phyloP scores from a whole-genome alignment of 495 filamentous ascomycete species.

The Neurospora discreta region DNA sequence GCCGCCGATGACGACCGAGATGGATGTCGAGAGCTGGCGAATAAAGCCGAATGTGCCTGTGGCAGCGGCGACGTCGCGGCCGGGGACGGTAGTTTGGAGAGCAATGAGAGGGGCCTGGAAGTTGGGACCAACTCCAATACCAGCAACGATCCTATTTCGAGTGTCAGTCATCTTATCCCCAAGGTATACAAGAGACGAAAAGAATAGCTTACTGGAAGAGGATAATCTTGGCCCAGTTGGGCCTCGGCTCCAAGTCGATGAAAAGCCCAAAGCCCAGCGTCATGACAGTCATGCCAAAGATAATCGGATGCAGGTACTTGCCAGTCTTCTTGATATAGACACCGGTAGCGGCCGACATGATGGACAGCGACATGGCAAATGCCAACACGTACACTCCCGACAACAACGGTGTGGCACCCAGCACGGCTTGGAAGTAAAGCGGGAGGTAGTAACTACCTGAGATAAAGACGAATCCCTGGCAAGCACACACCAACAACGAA shows the following conservation, averaged over 20 bases:
- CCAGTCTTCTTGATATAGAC: slow-evolving; percentile 66
- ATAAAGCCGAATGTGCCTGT: slow-evolving; percentile 68
- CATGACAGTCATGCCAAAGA: slow-evolving; percentile 44
- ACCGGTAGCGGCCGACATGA: slow-evolving; percentile 53
- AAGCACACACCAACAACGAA: slow-evolving; percentile 45
- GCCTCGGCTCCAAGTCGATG: slow-evolving; percentile 40
- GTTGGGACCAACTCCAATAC: slow-evolving; percentile 53
- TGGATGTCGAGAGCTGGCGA: slow-evolving; percentile 57
- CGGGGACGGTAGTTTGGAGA: slow-evolving; percentile 57
- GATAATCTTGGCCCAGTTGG: slow-evolving; percentile 49
- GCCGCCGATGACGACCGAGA: slow-evolving; percentile 67
- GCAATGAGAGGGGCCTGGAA: slow-evolving; percentile 74
- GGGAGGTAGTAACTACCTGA: slow-evolving; percentile 64
- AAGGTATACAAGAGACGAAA: not conserved
- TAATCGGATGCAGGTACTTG: slow-evolving; percentile 42
- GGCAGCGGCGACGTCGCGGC: slow-evolving; percentile 62
- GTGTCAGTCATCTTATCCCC: not conserved
- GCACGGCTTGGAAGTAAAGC: slow-evolving; percentile 67
- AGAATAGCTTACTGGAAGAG: slow-evolving; percentile 31
- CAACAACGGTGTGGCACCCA: slow-evolving; percentile 59
- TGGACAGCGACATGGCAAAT: slow-evolving; percentile 56
- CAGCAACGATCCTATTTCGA: slow-evolving; percentile 39
- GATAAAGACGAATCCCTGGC: slow-evolving; percentile 67
- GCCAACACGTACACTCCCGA: slow-evolving; percentile 75
- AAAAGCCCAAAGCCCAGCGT: slow-evolving; percentile 56